Percentiles rank a stretch among this genome's conserved stretches.
Conservation (phyloP, 2,329 filamentous ascomycete species). For the Microdochium nivale region DNA sequence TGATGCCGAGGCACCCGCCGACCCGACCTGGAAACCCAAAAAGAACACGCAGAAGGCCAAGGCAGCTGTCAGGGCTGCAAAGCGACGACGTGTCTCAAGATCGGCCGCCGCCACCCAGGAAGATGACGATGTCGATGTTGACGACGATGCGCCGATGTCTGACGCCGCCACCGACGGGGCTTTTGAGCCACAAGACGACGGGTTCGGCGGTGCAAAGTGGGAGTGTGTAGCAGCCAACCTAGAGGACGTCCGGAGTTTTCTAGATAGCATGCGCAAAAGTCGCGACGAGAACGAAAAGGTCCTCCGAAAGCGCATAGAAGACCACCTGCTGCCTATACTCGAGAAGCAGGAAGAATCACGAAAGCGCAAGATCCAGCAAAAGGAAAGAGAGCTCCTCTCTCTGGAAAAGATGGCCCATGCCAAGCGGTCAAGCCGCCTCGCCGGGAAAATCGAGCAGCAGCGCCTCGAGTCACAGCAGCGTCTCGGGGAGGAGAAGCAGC, state of each 20-base stretch:
- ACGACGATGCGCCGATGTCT: conserved; percentile 18
- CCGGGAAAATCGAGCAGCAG: conserved; percentile 71
- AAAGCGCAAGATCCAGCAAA: conserved; percentile 58
- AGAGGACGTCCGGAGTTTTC: conserved; percentile 64
- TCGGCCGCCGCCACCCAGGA: conserved; percentile 27
- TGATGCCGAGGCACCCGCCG: conserved; percentile 57
- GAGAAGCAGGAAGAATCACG: conserved; percentile 69
- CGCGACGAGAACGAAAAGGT: conserved; percentile 80
- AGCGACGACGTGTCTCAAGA: conserved; percentile 54
- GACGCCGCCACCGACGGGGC: conserved; percentile 18
- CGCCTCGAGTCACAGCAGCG: conserved; percentile 62
- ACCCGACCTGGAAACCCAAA: conserved; percentile 47
- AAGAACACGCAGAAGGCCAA: conserved; percentile 59
- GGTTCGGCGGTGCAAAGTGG: conserved; percentile 73
- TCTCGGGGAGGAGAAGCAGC: conserved; percentile 60
- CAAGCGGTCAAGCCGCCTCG: conserved; percentile 86
- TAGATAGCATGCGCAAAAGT: conserved; percentile 64
- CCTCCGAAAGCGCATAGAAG: conserved; percentile 61
- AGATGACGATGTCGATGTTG: conserved; percentile 24
- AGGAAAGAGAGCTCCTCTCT: conserved; percentile 72
- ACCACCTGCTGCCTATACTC: conserved; percentile 76
- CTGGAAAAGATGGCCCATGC: conserved; percentile 85
- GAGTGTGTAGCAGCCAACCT: conserved; percentile 82
- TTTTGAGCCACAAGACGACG: conserved; percentile 41
- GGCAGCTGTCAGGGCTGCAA: conserved; percentile 58